These are phyloP conservation scores for Teratosphaeria viscida DNA, from an alignment of 2,329 filamentous ascomycete species.

Conservation along the genomic window DNA sequence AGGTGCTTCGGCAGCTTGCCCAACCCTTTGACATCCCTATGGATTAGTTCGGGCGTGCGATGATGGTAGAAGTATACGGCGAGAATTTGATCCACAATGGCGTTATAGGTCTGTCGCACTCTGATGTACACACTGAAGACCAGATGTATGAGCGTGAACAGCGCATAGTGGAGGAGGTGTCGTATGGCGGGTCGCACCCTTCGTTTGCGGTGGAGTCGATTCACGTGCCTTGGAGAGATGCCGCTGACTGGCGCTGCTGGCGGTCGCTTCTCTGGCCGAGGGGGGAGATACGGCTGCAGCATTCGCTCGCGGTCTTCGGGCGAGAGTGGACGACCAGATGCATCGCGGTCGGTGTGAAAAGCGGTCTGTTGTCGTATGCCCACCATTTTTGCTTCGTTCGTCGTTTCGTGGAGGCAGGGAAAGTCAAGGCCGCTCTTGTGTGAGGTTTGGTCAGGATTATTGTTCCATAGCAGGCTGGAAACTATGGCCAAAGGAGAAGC, in stretches of 20 bases:
- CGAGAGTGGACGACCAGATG: slow-evolving; percentile 16
- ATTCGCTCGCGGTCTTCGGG: slow-evolving; percentile 22
- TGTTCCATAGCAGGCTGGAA: not conserved
- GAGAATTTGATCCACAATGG: slow-evolving; percentile 64
- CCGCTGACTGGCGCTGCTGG: not conserved
- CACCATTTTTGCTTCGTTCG: slow-evolving; percentile 14
- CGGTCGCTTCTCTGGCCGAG: slow-evolving; percentile 2
- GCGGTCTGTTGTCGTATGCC: slow-evolving; percentile 18
- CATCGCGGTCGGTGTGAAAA: slow-evolving; percentile 19
- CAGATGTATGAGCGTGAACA: slow-evolving; percentile 63
- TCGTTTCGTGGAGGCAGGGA: not conserved
- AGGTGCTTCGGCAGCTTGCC: slow-evolving; percentile 71
- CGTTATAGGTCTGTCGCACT: slow-evolving; percentile 67
- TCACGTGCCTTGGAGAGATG: not conserved
- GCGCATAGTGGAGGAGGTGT: slow-evolving; percentile 46
- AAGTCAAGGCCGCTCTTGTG: not conserved
- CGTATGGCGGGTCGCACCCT: slow-evolving; percentile 19
- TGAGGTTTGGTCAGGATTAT: not conserved
- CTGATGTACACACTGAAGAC: slow-evolving; percentile 85
- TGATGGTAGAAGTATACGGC: slow-evolving; percentile 91
- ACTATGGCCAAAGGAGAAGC: not conserved
- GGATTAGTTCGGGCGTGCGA: slow-evolving; percentile 84
- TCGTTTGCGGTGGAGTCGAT: not conserved
- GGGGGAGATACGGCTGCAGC: slow-evolving; percentile 25
- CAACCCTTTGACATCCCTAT: slow-evolving; percentile 69